phyloP scores from a whole-genome alignment of 2,329 filamentous ascomycete species.

The Hortaea werneckii region DNA sequence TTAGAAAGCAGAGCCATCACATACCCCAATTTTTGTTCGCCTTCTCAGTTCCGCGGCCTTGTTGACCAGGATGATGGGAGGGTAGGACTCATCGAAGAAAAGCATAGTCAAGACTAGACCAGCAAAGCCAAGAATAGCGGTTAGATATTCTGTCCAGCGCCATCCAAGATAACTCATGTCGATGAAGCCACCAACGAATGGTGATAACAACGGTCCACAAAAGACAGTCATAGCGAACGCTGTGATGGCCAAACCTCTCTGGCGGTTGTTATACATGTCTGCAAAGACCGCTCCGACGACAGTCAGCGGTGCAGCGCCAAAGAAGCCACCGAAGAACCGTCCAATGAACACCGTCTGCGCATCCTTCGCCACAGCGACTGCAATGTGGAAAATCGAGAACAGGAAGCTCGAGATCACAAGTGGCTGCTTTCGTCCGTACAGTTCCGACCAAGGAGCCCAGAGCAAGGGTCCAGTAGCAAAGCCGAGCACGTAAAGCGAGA shows the following conservation, averaged over 20 bases:
- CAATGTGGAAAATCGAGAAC: conserved; percentile 38
- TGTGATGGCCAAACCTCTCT: conserved; percentile 29
- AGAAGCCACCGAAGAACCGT: conserved; percentile 36
- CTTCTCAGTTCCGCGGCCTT: conserved; percentile 31
- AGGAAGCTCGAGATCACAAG: conserved; percentile 35
- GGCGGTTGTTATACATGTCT: conserved; percentile 31
- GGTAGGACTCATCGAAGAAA: conserved; percentile 33
- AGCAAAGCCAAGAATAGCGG: conserved; percentile 23
- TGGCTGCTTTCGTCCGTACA: conserved; percentile 35
- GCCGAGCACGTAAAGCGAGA: conserved; percentile 36
- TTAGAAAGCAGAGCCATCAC: no score
- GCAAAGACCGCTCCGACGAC: conserved; percentile 35
- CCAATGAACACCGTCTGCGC: conserved; percentile 29
- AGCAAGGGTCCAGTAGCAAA: conserved; percentile 23
- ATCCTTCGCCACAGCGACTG: conserved; percentile 32
- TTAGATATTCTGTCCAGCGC: conserved; percentile 30
- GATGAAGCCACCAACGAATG: conserved; percentile 30
- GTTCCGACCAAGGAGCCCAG: conserved; percentile 35
- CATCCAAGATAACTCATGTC: conserved; percentile 33
- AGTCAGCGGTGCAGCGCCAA: conserved; percentile 35
- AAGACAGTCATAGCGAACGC: conserved; percentile 30
- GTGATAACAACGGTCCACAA: conserved; percentile 31
- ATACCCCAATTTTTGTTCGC: conserved; percentile 30
- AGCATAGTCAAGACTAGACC: conserved; percentile 19
- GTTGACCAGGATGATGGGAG: conserved; percentile 29